Percentiles rank a stretch among this genome's conserved stretches.
These are phyloP conservation scores for Hygrophorus russula DNA, from an alignment of 768 basidiomycete species.

Conservation along the genomic window DNA sequence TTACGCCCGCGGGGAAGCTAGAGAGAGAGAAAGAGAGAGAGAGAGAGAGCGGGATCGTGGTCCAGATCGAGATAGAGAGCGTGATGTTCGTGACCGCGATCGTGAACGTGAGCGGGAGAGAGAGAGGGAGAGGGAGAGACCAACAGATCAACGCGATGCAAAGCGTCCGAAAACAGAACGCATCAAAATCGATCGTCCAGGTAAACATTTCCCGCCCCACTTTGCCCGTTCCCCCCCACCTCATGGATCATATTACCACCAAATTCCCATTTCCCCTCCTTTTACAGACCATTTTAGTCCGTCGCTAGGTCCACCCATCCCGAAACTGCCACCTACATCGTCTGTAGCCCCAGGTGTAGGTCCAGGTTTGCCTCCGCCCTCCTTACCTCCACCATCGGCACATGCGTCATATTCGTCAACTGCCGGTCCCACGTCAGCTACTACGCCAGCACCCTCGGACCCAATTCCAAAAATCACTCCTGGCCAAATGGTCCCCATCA, in stretches of 20 bases:
- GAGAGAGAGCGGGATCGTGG: constrained; percentile 14
- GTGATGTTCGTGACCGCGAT: constrained; percentile 13
- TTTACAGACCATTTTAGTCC: constrained; percentile 27
- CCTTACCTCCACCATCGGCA: constrained; percentile 4
- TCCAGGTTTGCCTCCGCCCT: constrained; percentile 22
- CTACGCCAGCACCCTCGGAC: constrained; percentile 8
- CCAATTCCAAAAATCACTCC: constrained; percentile 4
- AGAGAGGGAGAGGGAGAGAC: constrained; percentile 36
- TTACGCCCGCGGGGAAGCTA: constrained; percentile 11
- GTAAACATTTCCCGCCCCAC: constrained; percentile 11
- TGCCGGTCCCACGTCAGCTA: constrained; percentile 14
- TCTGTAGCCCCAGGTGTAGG: constrained; percentile 13
- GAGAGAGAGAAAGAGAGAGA: constrained; percentile 20
- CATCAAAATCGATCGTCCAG: constrained; percentile 24
- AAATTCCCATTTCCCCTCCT: not conserved
- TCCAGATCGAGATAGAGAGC: constrained; percentile 12
- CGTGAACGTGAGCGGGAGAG: constrained; percentile 25
- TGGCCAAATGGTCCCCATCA: constrained; percentile 9
- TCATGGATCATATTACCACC: constrained; percentile 1
- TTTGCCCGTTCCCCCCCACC: not conserved
- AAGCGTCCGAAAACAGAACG: constrained; percentile 44
- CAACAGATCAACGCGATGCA: constrained; percentile 38
- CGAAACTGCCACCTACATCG: constrained; percentile 14
- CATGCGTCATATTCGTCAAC: constrained; percentile 2
- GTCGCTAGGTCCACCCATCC: constrained; percentile 14